Evolutionary conservation across 2,329 filamentous ascomycete species (phyloP), one percentile per base, ranked within the genome.

Genomic region (Penicillium sp.): DNA sequence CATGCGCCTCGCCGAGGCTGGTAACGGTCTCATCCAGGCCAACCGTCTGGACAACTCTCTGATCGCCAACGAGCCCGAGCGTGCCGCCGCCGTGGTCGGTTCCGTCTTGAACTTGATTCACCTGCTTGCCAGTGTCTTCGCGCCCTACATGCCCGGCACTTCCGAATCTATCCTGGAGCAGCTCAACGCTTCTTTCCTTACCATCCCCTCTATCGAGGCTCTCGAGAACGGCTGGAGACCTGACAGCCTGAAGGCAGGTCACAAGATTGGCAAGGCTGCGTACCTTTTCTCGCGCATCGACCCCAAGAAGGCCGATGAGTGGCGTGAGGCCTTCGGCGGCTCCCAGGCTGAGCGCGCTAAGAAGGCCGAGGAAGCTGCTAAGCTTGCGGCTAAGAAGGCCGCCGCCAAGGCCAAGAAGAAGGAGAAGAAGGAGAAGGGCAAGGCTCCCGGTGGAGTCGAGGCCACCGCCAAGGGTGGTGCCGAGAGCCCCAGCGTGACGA

Each of bases 251-350:
- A 83, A 87, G 70, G 83, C 89, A 1, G 90, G 89, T 59, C 92
- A 97, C 80, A 89, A 88, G 74, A 89, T 97, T 65, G 91, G 92
- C 68, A 89, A 89, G 73, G 87, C 93, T 0, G 85, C 87, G 65
- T 89, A 92, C 81, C 83, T 97, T 35, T 97, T 97, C 79, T 86
- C 86, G n/a, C 85, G 85, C 57, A 97, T 97, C 71, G 90, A 93
- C 65, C 83, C 89, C 10, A 88, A 91, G 76, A 94, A 93, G 81
- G 87, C 90, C 51, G 86, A 89, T 55, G 90, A 94, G 75, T 97
- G 93, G 93, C 87, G 89, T 60, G 86, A 89, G 64, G 84, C 85
- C 68, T 97, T 88, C 69, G 88, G 88, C 54, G 88, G 88, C 6
- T 85, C 84, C 22, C 86, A 88, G 71, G 83, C 84, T 38, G 82